phyloP scores from a whole-genome alignment of 2,329 filamentous ascomycete species.

The Exophiala oligosperma region DNA sequence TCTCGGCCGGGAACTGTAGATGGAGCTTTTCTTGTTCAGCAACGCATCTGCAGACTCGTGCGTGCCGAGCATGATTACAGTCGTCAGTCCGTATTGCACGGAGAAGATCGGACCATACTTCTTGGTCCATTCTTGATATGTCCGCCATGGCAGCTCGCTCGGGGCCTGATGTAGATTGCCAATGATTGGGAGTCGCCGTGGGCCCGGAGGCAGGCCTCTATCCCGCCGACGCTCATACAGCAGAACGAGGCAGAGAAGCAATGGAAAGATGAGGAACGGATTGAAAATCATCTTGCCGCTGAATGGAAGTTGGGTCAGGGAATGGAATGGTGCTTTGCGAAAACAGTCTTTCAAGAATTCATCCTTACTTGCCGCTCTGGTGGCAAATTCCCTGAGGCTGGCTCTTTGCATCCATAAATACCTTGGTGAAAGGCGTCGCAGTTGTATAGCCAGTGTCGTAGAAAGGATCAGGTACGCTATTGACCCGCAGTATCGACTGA shows the following conservation, averaged over 20 bases:
- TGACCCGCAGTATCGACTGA: background rate
- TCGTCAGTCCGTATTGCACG: constrained; percentile 34
- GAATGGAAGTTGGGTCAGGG: too few species aligned
- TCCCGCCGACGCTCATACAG: constrained; percentile 3
- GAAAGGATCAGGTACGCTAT: background rate
- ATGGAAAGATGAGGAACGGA: too few species aligned
- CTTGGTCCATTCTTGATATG: constrained; percentile 35
- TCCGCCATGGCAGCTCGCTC: constrained; percentile 29
- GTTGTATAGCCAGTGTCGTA: background rate
- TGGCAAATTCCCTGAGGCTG: too few species aligned
- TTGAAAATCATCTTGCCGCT: too few species aligned
- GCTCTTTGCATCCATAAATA: too few species aligned
- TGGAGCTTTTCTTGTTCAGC: constrained; percentile 38
- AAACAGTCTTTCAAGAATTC: too few species aligned
- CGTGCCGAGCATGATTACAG: constrained; percentile 37
- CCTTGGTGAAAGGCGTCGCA: too few species aligned
- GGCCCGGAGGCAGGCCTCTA: constrained; percentile 32
- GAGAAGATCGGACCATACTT: constrained; percentile 39
- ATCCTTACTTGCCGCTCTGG: too few species aligned
- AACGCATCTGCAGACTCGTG: constrained; percentile 38
- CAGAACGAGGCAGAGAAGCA: background rate
- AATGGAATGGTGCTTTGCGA: too few species aligned
- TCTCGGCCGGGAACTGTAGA: constrained; percentile 39
- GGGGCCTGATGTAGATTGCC: constrained; percentile 44
- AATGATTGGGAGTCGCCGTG: constrained; percentile 43